phyloP scores from a whole-genome alignment of 306 rosid genomes.

The Pueraria montana region DNA sequence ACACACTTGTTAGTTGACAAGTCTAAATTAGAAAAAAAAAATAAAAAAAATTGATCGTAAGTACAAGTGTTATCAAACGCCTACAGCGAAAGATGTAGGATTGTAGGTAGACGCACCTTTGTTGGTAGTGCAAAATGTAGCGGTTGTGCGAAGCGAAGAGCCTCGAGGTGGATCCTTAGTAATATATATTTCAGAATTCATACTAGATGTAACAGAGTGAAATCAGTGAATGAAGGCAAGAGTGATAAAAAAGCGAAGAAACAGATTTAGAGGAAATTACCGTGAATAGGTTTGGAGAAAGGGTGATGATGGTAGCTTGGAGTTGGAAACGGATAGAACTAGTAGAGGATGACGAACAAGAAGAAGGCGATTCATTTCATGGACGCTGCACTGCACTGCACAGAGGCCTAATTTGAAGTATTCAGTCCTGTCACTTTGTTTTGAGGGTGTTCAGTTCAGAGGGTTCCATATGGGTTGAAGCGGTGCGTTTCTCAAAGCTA shows the following conservation, averaged over 20 bases:
- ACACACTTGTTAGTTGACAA: conserved; percentile 73
- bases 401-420: not conserved
- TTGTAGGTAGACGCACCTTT: not conserved
- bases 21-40: conserved; percentile 54
- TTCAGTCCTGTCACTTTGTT: not conserved
- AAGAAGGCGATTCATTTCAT: conserved; percentile 39
- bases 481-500: too few relatives aligned
- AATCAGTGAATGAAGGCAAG: not conserved
- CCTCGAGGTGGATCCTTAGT: not conserved
- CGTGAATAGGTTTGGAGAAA: not conserved
- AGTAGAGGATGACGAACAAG: conserved; percentile 18
- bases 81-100: not conserved
- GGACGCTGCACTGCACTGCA: not conserved
- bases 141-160: not conserved
- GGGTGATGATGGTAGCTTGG: conserved; percentile 11
- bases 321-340: not conserved
- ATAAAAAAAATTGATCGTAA: not conserved
- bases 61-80: not conserved
- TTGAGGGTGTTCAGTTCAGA: too few relatives aligned
- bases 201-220: not conserved
- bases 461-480: too few relatives aligned
- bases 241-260: not conserved
- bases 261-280: not conserved
- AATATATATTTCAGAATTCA: not conserved
- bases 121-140: conserved; percentile 31